Evolutionary conservation across 208 protist genomes (phyloP).

Genomic region (Angomonas ambiguus): DNA sequence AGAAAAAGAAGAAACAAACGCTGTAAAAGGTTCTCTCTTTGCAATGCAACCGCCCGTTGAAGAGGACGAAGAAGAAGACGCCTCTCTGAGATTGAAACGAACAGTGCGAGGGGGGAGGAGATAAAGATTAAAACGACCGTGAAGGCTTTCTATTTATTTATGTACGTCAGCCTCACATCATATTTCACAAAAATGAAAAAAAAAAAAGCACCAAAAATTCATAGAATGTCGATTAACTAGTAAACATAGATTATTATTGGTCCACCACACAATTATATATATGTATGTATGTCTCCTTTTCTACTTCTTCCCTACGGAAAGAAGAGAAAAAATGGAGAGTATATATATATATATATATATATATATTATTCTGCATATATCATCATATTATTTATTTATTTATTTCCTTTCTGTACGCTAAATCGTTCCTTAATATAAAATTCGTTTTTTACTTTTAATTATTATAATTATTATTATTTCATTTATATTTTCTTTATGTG

Average conservation of each 20-base stretch:
- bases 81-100: no score
- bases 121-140: no score
- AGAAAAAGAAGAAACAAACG: neutral
- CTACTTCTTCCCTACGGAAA: no score
- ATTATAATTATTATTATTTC: constrained; percentile 1
- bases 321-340: constrained; percentile 6
- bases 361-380: neutral
- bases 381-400: neutral
- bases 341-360: constrained; percentile 12
- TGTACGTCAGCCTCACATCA: no score
- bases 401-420: neutral
- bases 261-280: neutral
- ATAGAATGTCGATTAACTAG: no score
- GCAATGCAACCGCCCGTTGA: neutral
- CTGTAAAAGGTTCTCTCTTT: neutral
- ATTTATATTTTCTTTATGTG: constrained; percentile 13
- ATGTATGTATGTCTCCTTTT: no score
- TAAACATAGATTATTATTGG: no score
- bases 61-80: neutral
- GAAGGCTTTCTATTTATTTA: no score
- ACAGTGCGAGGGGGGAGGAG: no score
- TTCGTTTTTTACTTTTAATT: neutral
- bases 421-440: neutral
- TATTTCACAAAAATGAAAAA: no score
- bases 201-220: no score